Evolutionary conservation across 805 yeast genomes (phyloP).

Genomic region (Saccharomycopsis lassenensis): DNA sequence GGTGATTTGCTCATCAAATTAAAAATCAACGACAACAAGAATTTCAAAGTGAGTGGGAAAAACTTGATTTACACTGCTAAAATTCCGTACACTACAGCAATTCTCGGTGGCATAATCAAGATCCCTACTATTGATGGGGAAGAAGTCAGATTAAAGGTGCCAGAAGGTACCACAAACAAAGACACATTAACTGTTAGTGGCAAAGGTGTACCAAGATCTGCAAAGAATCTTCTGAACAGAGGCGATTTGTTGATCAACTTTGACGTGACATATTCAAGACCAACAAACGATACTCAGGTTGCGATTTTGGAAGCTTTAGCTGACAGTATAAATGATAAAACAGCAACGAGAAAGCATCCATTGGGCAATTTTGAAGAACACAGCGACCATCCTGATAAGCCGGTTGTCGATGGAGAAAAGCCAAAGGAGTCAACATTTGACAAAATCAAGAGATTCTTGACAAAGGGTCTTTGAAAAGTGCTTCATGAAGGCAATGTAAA

Average conservation of each 20-base stretch:
- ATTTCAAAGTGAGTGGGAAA: conserved; percentile 54
- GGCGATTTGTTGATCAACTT: conserved; percentile 76
- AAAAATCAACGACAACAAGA: conserved; percentile 62
- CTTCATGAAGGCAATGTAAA: too few relatives aligned
- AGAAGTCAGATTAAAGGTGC: conserved; percentile 63
- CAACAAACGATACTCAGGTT: conserved; percentile 73
- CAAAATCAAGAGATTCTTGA: conserved; percentile 14
- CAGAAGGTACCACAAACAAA: conserved; percentile 77
- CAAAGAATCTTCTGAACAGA: conserved; percentile 41
- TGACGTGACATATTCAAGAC: conserved; percentile 59
- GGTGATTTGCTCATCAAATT: conserved; percentile 87
- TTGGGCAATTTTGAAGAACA: conserved; percentile 22
- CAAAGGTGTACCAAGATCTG: conserved; percentile 71
- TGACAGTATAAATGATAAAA: conserved; percentile 70
- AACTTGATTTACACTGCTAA: conserved; percentile 56
- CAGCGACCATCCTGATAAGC: conserved; percentile 1
- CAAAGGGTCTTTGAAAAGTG: too few relatives aligned
- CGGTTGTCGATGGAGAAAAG: conserved; percentile 15
- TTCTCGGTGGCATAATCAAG: conserved; percentile 82
- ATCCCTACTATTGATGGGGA: conserved; percentile 88
- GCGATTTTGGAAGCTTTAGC: conserved; percentile 92
- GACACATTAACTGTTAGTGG: conserved; percentile 66
- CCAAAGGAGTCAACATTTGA: conserved; percentile 19
- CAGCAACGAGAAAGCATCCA: conserved; percentile 62
- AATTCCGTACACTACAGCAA: conserved; percentile 91